Evolutionary conservation across 1,139 yeast species (phyloP), one percentile per base, ranked within the genome.

Genomic region (Saccharomycopsis hybrid): DNA sequence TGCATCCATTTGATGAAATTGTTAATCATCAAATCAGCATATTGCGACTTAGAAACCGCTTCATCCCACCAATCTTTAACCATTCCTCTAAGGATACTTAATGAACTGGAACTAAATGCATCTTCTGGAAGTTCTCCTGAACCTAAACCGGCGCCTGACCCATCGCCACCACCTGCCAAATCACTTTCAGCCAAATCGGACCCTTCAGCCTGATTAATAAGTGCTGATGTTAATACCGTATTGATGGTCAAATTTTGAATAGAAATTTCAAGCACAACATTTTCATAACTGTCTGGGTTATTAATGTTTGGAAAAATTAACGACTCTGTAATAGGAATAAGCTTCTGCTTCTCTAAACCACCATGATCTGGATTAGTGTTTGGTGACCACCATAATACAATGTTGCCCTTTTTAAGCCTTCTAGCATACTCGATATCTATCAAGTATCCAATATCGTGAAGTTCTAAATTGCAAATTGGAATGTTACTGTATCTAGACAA

Each of bases 41-140:
- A 33, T 57, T 82, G 81, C 7, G 71, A 60, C 57, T 85, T 77
- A 54, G 80, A 80, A 51, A 86, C 68, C 0, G 97, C 97, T 61
- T 82, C 86, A 61, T 88, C 95, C 97, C 97, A 92, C 96, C 97
- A 88, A 41, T 76, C 81, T 59, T 84, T 87, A 5, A 94, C 85
- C 77, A 92, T 71, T 3, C 75, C 65, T 61, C 95, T 77, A 54
- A 94, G 72, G 0, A 85, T 83, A 13, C 73, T 65, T 54, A 92
- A 70, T 1, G 96, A 87, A 1, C 87, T 80, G 0, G 81, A 73
- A n/a, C 90, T 82, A 59, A 90, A 89, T 0, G 95, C 78, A 63
- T 84, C 89, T 58, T 80, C 83, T 3, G 89, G 84, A 59, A 79
- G 79, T 43, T 51, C 52, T 18, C 44, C 31, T 36, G 35, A 11